Base-by-base conservation (phyloP, 2,329 filamentous ascomycete species). In the Scytalidium sp. region DNA sequence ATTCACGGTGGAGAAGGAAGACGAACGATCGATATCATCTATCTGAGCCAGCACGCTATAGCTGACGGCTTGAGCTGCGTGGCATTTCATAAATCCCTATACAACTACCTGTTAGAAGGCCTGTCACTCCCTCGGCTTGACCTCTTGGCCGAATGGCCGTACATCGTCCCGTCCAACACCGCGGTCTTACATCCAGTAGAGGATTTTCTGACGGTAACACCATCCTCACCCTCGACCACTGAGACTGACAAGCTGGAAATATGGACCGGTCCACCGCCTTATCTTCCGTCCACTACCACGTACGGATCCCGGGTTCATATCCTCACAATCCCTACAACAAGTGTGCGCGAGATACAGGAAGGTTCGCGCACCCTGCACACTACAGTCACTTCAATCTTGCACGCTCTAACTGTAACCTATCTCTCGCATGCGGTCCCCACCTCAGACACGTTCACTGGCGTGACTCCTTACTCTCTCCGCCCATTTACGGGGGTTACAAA, bases 401-500 rank as follows among this genome's bases (percentile, higher is more conserved):
- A 62, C 41, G 49, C 40, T 17, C 47, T 61, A 3, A 19, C 59
- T 19, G 21, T 55, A 19, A 42, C 49, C 45, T 49, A 50, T 25
- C 56, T 61, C 15, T 53, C 59, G 1, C 29, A 40, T 3, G 27
- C 27, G 3, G 13, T 54, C 22, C 41, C 50, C 2, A 11, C 29
- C 9, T 47, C 51, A n/a, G 7, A 45, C 13, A 27, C 36, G 3
- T 51, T 52, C 11, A 22, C 25, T 25, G 40, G 41, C 8, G 21
- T 23, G 19, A 62, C 53, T 0, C 59, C 59, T 10, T 58, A 53
- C 41, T 59, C 59, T 19, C 55, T 60, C 41, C 56, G 58, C 2
- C 41, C 43, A 3, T 56, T 58, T 27, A 56, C 52, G 23, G 23
- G 39, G 1, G 21, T 50, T 1, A 41, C 55, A 2, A 21, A 50